A percentile compares a stretch with the other conserved stretches of the same genome.
Evolutionary conservation across 2,329 filamentous ascomycete species (phyloP).

Genomic region (Penicillium griseofulvum): DNA sequence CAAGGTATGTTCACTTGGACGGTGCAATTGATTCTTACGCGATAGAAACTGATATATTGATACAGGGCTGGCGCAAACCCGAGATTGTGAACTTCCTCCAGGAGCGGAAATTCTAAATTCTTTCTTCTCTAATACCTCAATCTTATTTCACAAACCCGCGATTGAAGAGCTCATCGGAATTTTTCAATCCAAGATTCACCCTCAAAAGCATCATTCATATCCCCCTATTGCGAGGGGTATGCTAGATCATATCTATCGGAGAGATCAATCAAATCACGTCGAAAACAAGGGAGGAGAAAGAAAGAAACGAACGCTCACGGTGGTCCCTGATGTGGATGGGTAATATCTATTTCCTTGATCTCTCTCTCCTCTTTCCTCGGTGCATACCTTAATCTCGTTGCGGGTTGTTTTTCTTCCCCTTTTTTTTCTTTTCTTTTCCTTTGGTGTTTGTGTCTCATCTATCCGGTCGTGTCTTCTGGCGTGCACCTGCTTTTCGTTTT

Average conservation of each 20-base stretch:
- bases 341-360: conserved; percentile 11
- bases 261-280: conserved; percentile 15
- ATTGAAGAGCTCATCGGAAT: conserved; percentile 3
- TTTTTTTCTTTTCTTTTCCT: conserved; percentile 1
- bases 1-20: conserved; percentile 52
- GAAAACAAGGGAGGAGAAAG: conserved; percentile 13
- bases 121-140: background rate
- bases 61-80: conserved; percentile 51
- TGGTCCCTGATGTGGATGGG: conserved; percentile 10
- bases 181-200: background rate
- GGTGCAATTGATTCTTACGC: background rate
- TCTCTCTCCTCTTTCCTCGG: conserved; percentile 19
- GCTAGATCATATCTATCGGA: conserved; percentile 7
- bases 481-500: conserved; percentile 12
- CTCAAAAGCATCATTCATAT: conserved; percentile 15
- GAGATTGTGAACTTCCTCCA: conserved; percentile 50
- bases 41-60: conserved; percentile 11
- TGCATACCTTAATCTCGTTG: conserved; percentile 15
- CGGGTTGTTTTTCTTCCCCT: conserved; percentile 6
- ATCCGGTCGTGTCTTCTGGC: conserved; percentile 13
- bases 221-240: conserved; percentile 8
- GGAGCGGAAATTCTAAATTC: conserved; percentile 44
- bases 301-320: conserved; percentile 8
- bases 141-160: background rate
- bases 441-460: conserved; percentile 12